phyloP scores from a whole-genome alignment of 768 basidiomycete genomes.

The Gelatoporia subvermispora region DNA sequence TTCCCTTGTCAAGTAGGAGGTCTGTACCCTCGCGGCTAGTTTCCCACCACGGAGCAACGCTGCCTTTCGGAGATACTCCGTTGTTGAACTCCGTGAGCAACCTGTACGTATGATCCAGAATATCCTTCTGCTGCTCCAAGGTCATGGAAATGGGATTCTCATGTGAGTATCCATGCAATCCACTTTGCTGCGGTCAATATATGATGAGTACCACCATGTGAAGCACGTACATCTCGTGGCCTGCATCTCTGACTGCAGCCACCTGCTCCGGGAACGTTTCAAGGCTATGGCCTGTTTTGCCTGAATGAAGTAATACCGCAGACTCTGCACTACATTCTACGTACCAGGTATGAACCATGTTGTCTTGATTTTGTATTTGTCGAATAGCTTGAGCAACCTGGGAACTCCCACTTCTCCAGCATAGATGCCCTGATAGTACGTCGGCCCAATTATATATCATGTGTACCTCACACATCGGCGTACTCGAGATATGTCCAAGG shows the following conservation, averaged over 20 bases:
- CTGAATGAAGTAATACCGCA: not conserved
- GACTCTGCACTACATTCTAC: not conserved
- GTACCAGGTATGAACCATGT: conserved; percentile 76
- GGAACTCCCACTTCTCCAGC: conserved; percentile 72
- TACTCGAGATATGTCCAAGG: conserved; percentile 63
- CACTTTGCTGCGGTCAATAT: conserved; percentile 40
- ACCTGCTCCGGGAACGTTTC: conserved; percentile 73
- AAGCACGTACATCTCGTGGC: conserved; percentile 57
- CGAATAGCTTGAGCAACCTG: conserved; percentile 65
- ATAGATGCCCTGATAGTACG: conserved; percentile 48
- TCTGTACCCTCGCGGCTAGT: conserved; percentile 61
- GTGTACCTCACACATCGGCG: not conserved
- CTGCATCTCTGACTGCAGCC: conserved; percentile 64
- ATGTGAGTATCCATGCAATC: conserved; percentile 69
- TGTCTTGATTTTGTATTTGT: conserved; percentile 61
- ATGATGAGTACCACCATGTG: not conserved
- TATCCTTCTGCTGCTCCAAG: conserved; percentile 64
- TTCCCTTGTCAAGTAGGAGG: conserved; percentile 64
- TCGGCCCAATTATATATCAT: not conserved
- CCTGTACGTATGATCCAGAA: conserved; percentile 59
- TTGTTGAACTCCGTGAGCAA: conserved; percentile 65
- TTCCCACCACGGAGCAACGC: conserved; percentile 81
- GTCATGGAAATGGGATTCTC: conserved; percentile 65
- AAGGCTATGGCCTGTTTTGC: conserved; percentile 52
- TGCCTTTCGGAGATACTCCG: conserved; percentile 53